phyloP scores from a whole-genome alignment of 495 filamentous ascomycete genomes.

The Podospora tetraspora region DNA sequence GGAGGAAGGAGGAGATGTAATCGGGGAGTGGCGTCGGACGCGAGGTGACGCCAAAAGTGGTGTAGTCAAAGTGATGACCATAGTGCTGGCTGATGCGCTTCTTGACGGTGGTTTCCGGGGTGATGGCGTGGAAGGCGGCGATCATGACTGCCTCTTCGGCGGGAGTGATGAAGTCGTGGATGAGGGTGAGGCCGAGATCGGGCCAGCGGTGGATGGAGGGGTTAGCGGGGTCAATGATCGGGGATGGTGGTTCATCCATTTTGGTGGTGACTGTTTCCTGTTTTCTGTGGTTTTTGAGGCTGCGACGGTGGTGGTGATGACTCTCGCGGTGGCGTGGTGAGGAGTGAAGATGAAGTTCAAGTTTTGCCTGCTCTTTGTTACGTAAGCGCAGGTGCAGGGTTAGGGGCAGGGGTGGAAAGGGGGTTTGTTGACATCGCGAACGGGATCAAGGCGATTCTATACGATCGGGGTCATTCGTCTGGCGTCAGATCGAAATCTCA shows the following conservation, averaged over 20 bases:
- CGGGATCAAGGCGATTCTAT: background rate
- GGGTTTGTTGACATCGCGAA: background rate
- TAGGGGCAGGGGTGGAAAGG: background rate
- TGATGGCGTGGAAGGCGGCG: conserved; percentile 23
- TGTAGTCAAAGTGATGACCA: conserved; percentile 34
- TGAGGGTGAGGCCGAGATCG: conserved; percentile 24
- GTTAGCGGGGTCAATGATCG: conserved; percentile 15
- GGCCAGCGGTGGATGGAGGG: conserved; percentile 23
- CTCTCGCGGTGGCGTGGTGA: background rate
- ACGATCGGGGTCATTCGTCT: background rate
- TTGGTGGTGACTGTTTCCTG: background rate
- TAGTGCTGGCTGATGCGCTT: conserved; percentile 29
- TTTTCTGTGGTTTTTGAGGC: background rate
- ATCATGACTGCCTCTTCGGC: conserved; percentile 26
- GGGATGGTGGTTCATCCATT: background rate
- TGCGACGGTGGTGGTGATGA: background rate
- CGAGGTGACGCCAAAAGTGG: conserved; percentile 29
- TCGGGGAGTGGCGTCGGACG: conserved; percentile 22
- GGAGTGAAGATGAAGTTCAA: background rate
- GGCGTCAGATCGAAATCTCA: background rate
- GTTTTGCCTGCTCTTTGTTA: background rate
- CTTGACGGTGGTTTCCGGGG: conserved; percentile 12
- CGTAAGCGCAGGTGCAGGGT: background rate
- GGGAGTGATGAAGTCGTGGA: conserved; percentile 27
- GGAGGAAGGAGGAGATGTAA: conserved; percentile 24